Percentiles rank a stretch among this genome's conserved stretches.
Evolutionary conservation across 2,329 filamentous ascomycete species (phyloP).

Genomic region (Pyrenochaeta sp.): DNA sequence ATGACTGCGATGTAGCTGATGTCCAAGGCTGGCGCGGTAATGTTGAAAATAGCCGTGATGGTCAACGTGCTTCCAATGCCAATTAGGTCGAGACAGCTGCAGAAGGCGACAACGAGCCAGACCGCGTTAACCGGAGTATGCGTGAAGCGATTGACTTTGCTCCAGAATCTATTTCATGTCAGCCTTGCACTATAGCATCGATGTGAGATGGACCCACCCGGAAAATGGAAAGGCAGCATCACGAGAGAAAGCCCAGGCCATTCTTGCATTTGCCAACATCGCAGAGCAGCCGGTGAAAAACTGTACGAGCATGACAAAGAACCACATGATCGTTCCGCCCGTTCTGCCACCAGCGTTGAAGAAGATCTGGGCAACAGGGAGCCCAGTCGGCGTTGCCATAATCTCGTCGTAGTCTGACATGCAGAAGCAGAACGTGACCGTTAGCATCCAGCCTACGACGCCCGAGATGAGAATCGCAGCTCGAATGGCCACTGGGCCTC

Average conservation of each 20-base stretch:
- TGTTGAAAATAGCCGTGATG: constrained; percentile 60
- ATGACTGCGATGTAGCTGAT: constrained; percentile 70
- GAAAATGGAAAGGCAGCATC: constrained; percentile 70
- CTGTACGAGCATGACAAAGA: constrained; percentile 69
- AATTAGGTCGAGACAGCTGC: constrained; percentile 61
- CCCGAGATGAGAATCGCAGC: constrained; percentile 68
- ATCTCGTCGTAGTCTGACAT: constrained; percentile 66
- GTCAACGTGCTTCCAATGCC: constrained; percentile 61
- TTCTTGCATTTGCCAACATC: constrained; percentile 70
- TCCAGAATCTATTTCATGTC: constrained; percentile 56
- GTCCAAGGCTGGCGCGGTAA: constrained; percentile 57
- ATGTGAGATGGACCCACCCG: constrained; percentile 46
- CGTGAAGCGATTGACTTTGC: constrained; percentile 62
- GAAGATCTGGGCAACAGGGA: constrained; percentile 67
- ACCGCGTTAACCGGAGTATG: constrained; percentile 69
- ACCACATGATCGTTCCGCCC: constrained; percentile 69
- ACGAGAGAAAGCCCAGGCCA: constrained; percentile 69
- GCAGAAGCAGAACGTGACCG: constrained; percentile 70
- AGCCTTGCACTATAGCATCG: constrained; percentile 19
- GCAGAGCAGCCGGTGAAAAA: constrained; percentile 72
- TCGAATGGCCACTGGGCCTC: constrained; percentile 67
- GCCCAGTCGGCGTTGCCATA: constrained; percentile 65
- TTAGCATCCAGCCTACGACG: constrained; percentile 68
- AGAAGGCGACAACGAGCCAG: constrained; percentile 70
- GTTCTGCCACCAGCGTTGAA: constrained; percentile 66